Percentiles rank a stretch among this genome's conserved stretches.
phyloP scores from a whole-genome alignment of 345 rosid genomes.

The Excoecaria cochinchinensis region DNA sequence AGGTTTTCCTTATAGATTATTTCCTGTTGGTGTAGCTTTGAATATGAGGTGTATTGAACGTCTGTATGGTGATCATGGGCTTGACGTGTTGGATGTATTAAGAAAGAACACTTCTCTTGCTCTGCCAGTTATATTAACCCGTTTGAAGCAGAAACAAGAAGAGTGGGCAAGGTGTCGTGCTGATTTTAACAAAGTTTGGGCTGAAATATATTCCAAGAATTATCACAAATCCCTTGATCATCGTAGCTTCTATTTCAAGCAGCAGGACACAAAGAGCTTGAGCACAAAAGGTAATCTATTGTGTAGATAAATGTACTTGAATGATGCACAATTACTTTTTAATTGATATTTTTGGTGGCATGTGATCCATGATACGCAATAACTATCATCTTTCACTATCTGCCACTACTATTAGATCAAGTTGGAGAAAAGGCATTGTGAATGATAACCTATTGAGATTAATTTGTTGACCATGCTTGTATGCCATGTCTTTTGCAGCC shows the following conservation, averaged over 20 bases:
- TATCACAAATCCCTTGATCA: slow-evolving; percentile 97
- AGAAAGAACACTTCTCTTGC: slow-evolving; percentile 84
- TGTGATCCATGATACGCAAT: not conserved
- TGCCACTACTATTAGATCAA: not conserved
- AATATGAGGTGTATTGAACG: slow-evolving; percentile 95
- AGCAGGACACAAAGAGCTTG: slow-evolving; percentile 91
- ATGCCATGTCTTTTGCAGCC: slow-evolving; percentile 49
- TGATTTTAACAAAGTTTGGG: slow-evolving; percentile 98
- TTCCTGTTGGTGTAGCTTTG: slow-evolving; percentile 53
- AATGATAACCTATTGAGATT: not conserved
- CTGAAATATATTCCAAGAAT: slow-evolving; percentile 89
- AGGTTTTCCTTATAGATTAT: slow-evolving; percentile 12
- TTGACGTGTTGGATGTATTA: slow-evolving; percentile 87
- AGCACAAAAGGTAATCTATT: slow-evolving; percentile 73
- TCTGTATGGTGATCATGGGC: slow-evolving; percentile 94
- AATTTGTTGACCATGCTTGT: slow-evolving; percentile 16
- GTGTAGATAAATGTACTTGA: not conserved
- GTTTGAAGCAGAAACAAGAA: slow-evolving; percentile 96
- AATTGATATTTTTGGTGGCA: slow-evolving; percentile 4
- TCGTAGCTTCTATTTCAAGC: slow-evolving; percentile 97
- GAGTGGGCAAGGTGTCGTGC: slow-evolving; percentile 93
- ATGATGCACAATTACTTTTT: not conserved
- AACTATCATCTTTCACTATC: not conserved
- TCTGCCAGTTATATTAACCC: slow-evolving; percentile 87
- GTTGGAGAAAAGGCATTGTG: not conserved